Evolutionary conservation across 768 basidiomycete genomes (phyloP).

Genomic region (Strobilomyces echinocephalus): DNA sequence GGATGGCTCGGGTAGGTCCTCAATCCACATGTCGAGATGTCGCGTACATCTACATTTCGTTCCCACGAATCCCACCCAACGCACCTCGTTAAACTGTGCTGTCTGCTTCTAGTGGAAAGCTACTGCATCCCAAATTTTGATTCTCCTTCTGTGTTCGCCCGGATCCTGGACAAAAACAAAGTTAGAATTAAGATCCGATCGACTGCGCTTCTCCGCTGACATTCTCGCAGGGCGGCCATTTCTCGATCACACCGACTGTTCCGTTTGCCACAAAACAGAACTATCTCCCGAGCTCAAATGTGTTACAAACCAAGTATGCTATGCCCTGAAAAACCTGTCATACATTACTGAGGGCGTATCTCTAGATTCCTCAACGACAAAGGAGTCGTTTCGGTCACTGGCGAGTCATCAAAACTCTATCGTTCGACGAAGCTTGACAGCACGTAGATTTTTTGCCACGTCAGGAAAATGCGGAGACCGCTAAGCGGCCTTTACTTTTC

Average conservation of each 20-base stretch:
- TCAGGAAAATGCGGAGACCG: conserved; percentile 31
- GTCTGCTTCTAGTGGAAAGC: conserved; percentile 61
- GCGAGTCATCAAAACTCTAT: conserved; percentile 30
- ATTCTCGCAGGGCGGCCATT: conserved; percentile 73
- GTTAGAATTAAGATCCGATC: conserved; percentile 18
- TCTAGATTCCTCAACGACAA: conserved; percentile 74
- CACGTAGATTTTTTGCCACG: conserved; percentile 74
- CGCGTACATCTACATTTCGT: background rate
- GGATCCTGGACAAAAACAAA: conserved; percentile 83
- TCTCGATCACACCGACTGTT: conserved; percentile 74
- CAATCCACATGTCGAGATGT: background rate
- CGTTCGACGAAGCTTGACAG: conserved; percentile 4
- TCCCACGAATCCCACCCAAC: background rate
- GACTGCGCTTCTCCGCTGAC: conserved; percentile 1
- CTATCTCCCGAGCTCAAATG: conserved; percentile 79
- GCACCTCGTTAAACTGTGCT: conserved; percentile 3
- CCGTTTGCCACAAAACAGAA: conserved; percentile 75
- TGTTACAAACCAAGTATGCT: conserved; percentile 72
- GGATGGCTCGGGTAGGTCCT: conserved; percentile 68
- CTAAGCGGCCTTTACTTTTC: conserved; percentile 62
- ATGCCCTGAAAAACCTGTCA: background rate
- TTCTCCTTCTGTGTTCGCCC: conserved; percentile 87
- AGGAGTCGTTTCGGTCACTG: conserved; percentile 84
- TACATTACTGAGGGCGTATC: background rate
- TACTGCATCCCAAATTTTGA: conserved; percentile 94